phyloP scores from a whole-genome alignment of 2,329 filamentous ascomycete genomes.

The Microdochium bolleyi region DNA sequence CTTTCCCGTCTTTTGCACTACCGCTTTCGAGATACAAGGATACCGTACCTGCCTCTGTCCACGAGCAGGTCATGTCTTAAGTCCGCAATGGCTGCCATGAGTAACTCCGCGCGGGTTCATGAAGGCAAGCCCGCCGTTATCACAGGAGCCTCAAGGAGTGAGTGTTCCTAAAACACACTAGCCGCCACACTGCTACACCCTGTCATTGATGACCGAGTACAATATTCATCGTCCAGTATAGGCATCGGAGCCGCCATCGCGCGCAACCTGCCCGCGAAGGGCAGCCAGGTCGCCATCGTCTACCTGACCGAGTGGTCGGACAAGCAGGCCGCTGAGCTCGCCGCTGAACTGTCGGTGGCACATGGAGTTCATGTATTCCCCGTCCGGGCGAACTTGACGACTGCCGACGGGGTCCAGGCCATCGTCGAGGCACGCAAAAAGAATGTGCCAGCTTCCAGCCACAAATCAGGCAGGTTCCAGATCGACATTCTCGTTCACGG shows the following conservation, averaged over 20 bases:
- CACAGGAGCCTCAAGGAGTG: constrained; percentile 42
- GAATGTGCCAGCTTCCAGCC: constrained; percentile 27
- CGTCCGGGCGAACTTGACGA: constrained; percentile 56
- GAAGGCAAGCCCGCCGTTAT: constrained; percentile 41
- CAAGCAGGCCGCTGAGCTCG: constrained; percentile 36
- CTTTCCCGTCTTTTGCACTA: no score
- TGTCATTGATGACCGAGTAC: background rate
- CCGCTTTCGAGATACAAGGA: no score
- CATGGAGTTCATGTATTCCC: constrained; percentile 33
- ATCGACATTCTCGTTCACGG: constrained; percentile 52
- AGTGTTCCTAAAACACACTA: background rate
- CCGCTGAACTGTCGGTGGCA: constrained; percentile 33
- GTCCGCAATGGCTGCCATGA: background rate
- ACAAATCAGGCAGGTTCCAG: constrained; percentile 38
- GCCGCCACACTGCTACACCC: no score
- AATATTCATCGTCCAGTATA: constrained; percentile 10
- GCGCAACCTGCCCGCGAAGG: constrained; percentile 49
- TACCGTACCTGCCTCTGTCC: no score
- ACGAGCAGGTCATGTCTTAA: no score
- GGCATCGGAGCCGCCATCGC: constrained; percentile 54
- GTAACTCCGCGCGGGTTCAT: constrained; percentile 5
- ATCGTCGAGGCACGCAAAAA: constrained; percentile 42
- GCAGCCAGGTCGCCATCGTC: constrained; percentile 48
- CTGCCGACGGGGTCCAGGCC: constrained; percentile 42
- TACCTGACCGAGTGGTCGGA: constrained; percentile 50